These are phyloP conservation scores for Bretschneidera sinensis DNA, from an alignment of 345 rosid genomes.

Conservation along the genomic window DNA sequence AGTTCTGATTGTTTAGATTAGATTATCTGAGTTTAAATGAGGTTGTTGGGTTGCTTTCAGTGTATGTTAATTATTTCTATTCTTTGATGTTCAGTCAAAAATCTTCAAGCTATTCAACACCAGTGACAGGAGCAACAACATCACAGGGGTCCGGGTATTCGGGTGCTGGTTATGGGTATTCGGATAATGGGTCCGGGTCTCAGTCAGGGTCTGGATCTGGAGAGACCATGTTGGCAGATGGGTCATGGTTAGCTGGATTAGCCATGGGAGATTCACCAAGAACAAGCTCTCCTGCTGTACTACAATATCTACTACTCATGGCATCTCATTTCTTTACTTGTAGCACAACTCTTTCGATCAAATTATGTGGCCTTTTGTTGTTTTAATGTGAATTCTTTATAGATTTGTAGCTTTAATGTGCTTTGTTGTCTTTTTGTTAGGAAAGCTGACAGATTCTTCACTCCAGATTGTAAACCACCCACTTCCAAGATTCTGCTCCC, in stretches of 20 bases:
- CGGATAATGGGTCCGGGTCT: conserved; percentile 15
- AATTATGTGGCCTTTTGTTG: conserved; percentile 3
- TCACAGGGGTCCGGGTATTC: conserved; percentile 32
- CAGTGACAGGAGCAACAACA: conserved; percentile 33
- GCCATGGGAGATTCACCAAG: conserved; percentile 76
- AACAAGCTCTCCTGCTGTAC: conserved; percentile 15
- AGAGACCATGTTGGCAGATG: conserved; percentile 59
- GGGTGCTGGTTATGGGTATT: conserved; percentile 32
- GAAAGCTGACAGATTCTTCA: conserved; percentile 37
- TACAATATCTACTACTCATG: conserved; percentile 10
- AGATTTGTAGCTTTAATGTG: conserved; percentile 23
- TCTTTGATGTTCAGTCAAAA: no score
- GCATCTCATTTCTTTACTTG: conserved; percentile 28
- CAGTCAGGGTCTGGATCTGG: conserved; percentile 31
- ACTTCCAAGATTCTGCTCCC: conserved; percentile 12
- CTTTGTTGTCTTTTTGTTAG: conserved; percentile 16
- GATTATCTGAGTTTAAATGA: neutral
- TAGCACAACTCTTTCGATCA: conserved; percentile 14
- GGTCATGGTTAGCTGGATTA: conserved; percentile 84
- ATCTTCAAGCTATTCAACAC: conserved; percentile 61
- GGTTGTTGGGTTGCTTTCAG: neutral
- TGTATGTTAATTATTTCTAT: no score
- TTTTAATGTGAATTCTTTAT: conserved; percentile 26
- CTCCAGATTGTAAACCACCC: conserved; percentile 24
- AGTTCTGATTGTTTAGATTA: no score